Conservation (phyloP, 2,329 filamentous ascomycete species). For the Fusarium transvaalense region DNA sequence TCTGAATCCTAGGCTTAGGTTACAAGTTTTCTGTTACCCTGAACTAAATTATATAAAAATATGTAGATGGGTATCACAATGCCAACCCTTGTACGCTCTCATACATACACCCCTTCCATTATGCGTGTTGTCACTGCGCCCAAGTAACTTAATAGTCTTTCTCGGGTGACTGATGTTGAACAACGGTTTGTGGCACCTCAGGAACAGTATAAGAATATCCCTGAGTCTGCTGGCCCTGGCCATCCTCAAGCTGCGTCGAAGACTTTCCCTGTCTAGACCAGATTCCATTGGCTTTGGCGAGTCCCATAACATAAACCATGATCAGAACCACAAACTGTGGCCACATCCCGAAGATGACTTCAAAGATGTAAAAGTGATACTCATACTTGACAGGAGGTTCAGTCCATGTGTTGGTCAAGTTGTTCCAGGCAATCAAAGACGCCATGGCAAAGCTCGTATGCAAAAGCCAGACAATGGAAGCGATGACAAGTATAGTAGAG, state of each 20-base stretch:
- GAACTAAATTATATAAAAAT: too few relatives aligned
- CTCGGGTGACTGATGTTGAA: background rate
- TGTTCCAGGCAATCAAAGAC: constrained; percentile 15
- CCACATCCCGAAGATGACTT: constrained; percentile 45
- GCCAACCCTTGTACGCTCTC: too few relatives aligned
- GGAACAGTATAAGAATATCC: background rate
- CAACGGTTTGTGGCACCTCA: background rate
- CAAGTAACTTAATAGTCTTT: background rate
- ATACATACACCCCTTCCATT: too few relatives aligned
- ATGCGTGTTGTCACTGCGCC: too few relatives aligned
- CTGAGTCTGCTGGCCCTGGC: constrained; percentile 21
- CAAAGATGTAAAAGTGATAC: constrained; percentile 37
- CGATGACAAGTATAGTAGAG: constrained; percentile 42
- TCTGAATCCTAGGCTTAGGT: too few relatives aligned
- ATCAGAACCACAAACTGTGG: constrained; percentile 45
- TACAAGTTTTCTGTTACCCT: too few relatives aligned
- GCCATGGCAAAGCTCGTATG: constrained; percentile 45
- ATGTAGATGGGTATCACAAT: too few relatives aligned
- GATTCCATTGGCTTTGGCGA: constrained; percentile 44
- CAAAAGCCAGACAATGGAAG: constrained; percentile 46
- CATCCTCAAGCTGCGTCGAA: constrained; percentile 21
- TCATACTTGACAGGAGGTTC: background rate
- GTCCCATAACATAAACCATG: constrained; percentile 48
- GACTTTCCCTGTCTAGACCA: constrained; percentile 44
- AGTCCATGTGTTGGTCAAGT: constrained; percentile 3